These are phyloP conservation scores for Tephrocybe sp. DNA, from an alignment of 768 basidiomycete genomes.

Conservation along the genomic window DNA sequence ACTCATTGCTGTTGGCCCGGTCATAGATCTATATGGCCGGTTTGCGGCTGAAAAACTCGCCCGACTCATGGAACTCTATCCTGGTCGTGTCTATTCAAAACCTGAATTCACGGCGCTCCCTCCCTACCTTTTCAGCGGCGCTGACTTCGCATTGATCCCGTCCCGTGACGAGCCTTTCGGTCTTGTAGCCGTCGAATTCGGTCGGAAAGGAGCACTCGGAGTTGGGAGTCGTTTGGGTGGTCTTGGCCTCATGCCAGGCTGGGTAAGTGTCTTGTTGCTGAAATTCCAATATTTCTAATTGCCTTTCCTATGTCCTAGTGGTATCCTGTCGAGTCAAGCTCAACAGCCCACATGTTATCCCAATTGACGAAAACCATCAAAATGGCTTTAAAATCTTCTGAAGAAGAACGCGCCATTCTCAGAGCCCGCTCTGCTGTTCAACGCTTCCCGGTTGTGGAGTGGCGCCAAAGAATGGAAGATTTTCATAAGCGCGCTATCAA, in stretches of 20 bases:
- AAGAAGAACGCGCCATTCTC: conserved; percentile 88
- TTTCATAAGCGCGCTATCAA: conserved; percentile 86
- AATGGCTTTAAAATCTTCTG: conserved; percentile 84
- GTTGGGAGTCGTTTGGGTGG: conserved; percentile 93
- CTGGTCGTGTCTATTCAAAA: conserved; percentile 92
- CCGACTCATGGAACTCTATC: conserved; percentile 92
- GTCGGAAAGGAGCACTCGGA: conserved; percentile 93
- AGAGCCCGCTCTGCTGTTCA: conserved; percentile 93
- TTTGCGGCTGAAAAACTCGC: conserved; percentile 94
- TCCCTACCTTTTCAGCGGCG: conserved; percentile 90
- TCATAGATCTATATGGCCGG: conserved; percentile 92
- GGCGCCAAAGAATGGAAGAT: conserved; percentile 95
- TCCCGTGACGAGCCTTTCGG: conserved; percentile 97
- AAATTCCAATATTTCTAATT: conserved; percentile 3
- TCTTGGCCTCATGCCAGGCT: conserved; percentile 95
- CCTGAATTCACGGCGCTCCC: conserved; percentile 95
- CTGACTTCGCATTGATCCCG: conserved; percentile 93
- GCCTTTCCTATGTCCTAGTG: conserved; percentile 47
- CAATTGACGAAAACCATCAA: conserved; percentile 94
- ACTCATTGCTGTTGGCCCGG: conserved; percentile 86
- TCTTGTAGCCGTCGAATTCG: conserved; percentile 94
- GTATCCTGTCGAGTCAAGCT: conserved; percentile 95
- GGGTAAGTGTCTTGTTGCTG: conserved; percentile 54
- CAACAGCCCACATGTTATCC: conserved; percentile 92
- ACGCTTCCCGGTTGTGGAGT: conserved; percentile 96